phyloP scores from a whole-genome alignment of 768 basidiomycete species.

The Mycena filopes region DNA sequence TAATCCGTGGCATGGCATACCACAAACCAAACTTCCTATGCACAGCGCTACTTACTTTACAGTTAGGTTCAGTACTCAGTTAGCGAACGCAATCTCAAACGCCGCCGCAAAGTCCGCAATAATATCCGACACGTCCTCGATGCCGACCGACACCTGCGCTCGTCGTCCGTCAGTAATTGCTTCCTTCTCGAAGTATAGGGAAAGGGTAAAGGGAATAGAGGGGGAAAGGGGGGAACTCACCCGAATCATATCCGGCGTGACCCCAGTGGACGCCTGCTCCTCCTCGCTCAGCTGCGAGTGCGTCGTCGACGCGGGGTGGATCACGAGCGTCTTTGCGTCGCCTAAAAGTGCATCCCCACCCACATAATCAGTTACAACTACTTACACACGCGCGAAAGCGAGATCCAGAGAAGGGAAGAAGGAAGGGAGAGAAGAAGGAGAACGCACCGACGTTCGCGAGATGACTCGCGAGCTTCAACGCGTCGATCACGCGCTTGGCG shows the following conservation, averaged over 20 bases:
- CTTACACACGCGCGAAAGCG: no score
- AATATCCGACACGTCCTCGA: conserved; percentile 52
- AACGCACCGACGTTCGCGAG: conserved; percentile 75
- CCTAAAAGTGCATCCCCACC: conserved; percentile 50
- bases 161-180: not conserved
- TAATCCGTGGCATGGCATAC: no score
- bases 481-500: conserved; percentile 75
- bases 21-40: no score
- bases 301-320: conserved; percentile 83
- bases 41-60: not conserved
- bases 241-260: conserved; percentile 80
- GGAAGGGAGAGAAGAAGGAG: not conserved
- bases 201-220: no score
- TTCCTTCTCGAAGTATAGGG: no score
- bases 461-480: conserved; percentile 74
- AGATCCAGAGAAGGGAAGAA: no score
- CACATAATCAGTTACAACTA: not conserved
- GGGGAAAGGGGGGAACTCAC: conserved; percentile 51
- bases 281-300: conserved; percentile 73
- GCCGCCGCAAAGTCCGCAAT: conserved; percentile 52
- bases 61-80: not conserved
- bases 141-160: conserved; percentile 48
- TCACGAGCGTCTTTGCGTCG: conserved; percentile 84
- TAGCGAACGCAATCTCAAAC: conserved; percentile 37
- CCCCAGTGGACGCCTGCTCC: conserved; percentile 74